Evolutionary conservation across 169 alveolate genomes (phyloP).

Genomic region (Plasmodium inui): DNA sequence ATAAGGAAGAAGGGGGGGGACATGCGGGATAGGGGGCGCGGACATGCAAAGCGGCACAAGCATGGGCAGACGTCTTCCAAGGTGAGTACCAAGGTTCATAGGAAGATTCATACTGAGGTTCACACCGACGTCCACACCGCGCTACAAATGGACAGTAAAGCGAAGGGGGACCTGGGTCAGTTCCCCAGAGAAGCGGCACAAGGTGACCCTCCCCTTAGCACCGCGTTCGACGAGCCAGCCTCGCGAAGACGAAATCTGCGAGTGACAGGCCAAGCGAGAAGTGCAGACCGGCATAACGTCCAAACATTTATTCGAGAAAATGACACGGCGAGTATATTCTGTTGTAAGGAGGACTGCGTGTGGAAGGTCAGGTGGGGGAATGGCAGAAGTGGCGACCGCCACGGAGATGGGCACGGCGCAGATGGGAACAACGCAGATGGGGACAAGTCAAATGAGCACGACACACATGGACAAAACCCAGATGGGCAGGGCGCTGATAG

Average conservation of each 20-base stretch:
- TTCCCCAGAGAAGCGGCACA: not conserved
- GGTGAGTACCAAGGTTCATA: not conserved
- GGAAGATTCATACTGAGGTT: not conserved
- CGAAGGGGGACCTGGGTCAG: not conserved
- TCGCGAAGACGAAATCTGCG: not conserved
- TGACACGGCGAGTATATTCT: constrained; percentile 30
- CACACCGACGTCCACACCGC: not conserved
- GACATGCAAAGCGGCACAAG: not conserved
- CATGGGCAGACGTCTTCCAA: not conserved
- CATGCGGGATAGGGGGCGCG: not conserved
- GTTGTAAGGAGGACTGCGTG: constrained; percentile 70
- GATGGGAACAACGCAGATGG: not conserved
- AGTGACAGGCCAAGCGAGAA: not conserved
- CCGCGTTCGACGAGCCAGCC: not conserved
- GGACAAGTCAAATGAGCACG: too few species aligned
- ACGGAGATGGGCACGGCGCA: not conserved
- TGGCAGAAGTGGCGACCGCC: not conserved
- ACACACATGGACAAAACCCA: not conserved
- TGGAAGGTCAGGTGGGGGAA: constrained; percentile 29
- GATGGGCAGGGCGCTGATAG: too few species aligned
- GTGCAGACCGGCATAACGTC: not conserved
- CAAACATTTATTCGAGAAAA: not conserved
- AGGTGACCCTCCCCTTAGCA: not conserved
- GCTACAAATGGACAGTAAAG: not conserved
- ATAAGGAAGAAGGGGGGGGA: constrained; percentile 12